A percentile compares a stretch with the other conserved stretches of the same genome.
These are phyloP conservation scores for Jacaranda copaia DNA, from an alignment of 257 asterid genomes.

Conservation along the genomic window DNA sequence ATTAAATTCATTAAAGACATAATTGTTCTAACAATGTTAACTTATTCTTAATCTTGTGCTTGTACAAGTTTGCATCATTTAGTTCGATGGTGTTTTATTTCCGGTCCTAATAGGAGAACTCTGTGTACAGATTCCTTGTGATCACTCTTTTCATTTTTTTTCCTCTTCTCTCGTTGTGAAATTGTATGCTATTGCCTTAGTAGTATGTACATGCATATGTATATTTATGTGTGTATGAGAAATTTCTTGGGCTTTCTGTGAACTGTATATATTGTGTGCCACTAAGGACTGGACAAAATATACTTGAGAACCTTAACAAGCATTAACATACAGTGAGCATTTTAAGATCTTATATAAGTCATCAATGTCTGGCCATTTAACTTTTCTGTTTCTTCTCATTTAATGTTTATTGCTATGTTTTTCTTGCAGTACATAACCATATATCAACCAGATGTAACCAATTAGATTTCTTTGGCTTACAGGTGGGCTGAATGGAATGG, in stretches of 20 bases:
- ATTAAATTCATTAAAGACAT: neutral
- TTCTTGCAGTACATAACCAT: neutral
- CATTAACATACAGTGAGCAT: slow-evolving; percentile 6
- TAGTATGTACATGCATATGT: neutral
- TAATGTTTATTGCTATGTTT: slow-evolving; percentile 13
- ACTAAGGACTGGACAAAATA: slow-evolving; percentile 25
- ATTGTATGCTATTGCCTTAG: slow-evolving; percentile 4
- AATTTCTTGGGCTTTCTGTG: neutral
- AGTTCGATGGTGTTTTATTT: neutral
- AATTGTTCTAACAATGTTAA: neutral
- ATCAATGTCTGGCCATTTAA: neutral
- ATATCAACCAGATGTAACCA: slow-evolving; percentile 21
- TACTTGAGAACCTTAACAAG: slow-evolving; percentile 24
- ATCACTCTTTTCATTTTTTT: neutral
- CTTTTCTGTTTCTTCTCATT: slow-evolving; percentile 25
- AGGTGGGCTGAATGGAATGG: slow-evolving; percentile 99
- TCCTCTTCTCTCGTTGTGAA: neutral
- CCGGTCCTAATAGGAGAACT: slow-evolving; percentile 23
- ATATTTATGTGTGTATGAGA: neutral
- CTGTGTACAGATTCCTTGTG: neutral
- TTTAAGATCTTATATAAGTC: slow-evolving; percentile 24
- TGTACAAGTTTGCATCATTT: neutral
- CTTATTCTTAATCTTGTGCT: too few relatives aligned
- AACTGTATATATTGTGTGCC: slow-evolving; percentile 12
- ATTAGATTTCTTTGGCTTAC: slow-evolving; percentile 42